Evolutionary conservation across 2,329 filamentous ascomycete genomes (phyloP).

Genomic region (Trichoderma sp.): DNA sequence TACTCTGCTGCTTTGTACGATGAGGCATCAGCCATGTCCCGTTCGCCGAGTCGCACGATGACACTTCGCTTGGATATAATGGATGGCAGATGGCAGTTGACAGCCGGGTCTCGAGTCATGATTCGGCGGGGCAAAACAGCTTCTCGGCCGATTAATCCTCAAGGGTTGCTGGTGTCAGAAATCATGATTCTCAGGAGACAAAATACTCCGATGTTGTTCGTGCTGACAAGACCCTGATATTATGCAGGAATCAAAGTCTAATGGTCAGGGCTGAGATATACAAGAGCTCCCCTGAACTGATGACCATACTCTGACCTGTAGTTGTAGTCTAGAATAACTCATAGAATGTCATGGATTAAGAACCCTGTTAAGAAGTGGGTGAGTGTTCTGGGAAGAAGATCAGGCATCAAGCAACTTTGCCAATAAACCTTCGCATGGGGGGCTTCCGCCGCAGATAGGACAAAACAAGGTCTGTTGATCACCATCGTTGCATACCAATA

Average conservation of each 20-base stretch:
- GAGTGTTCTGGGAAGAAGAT: neutral
- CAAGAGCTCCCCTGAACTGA: neutral
- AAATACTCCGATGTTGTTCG: neutral
- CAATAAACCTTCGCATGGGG: neutral
- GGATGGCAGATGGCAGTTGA: neutral
- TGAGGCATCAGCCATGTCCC: no score
- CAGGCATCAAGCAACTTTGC: neutral
- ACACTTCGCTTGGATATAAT: neutral
- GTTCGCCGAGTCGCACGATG: slow-evolving; percentile 3
- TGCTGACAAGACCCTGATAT: neutral
- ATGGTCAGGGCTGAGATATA: neutral
- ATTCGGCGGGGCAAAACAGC: neutral
- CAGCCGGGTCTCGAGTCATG: slow-evolving; percentile 5
- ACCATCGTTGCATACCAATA: neutral
- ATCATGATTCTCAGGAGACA: slow-evolving; percentile 1
- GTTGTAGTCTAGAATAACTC: neutral
- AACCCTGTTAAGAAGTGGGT: neutral
- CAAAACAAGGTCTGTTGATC: neutral
- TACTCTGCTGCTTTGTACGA: neutral
- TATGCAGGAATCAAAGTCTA: neutral
- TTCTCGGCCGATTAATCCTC: neutral
- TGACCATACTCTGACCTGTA: neutral
- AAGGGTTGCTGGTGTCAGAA: neutral
- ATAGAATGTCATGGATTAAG: neutral
- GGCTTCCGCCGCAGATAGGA: neutral